These are phyloP conservation scores for Blastocystis sp. DNA, from an alignment of 352 stramenopile genomes.

Conservation along the genomic window DNA sequence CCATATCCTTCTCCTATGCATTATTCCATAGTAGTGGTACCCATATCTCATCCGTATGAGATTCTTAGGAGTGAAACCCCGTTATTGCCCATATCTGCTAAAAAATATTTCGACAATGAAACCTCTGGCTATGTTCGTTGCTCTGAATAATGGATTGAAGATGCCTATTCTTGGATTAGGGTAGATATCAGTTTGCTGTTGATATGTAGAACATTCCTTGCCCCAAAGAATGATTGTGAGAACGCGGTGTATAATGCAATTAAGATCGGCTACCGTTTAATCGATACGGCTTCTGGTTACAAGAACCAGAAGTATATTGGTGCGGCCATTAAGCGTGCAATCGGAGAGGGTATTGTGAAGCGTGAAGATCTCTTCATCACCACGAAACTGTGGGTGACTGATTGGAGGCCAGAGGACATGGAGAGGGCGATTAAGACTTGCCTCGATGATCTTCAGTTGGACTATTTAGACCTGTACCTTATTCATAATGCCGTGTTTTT, in stretches of 20 bases:
- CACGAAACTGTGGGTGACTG: conserved; percentile 64
- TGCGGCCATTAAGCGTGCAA: conserved; percentile 63
- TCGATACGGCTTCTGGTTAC: conserved; percentile 70
- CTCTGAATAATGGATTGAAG: conserved; percentile 17
- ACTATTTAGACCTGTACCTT: conserved; percentile 32
- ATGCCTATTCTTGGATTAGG: conserved; percentile 45
- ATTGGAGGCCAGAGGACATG: conserved; percentile 70
- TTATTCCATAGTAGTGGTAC: no score
- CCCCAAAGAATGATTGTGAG: conserved; percentile 51
- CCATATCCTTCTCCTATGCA: no score
- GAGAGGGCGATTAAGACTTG: conserved; percentile 64
- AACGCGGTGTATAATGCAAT: conserved; percentile 64
- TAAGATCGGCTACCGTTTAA: conserved; percentile 65
- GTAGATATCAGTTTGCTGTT: neutral
- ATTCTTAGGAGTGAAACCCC: no score
- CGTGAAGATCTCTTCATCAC: conserved; percentile 59
- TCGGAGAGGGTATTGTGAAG: conserved; percentile 26
- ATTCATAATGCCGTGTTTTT: neutral
- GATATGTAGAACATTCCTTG: conserved; percentile 58
- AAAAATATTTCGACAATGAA: neutral
- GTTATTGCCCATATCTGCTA: no score
- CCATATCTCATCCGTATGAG: no score
- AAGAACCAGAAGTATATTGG: conserved; percentile 69
- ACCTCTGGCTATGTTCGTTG: neutral
- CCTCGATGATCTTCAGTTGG: conserved; percentile 15